Evolutionary conservation across 2,329 filamentous ascomycete species (phyloP), one percentile per base, ranked within the genome.

Genomic region (Delphinella strobiligena): DNA sequence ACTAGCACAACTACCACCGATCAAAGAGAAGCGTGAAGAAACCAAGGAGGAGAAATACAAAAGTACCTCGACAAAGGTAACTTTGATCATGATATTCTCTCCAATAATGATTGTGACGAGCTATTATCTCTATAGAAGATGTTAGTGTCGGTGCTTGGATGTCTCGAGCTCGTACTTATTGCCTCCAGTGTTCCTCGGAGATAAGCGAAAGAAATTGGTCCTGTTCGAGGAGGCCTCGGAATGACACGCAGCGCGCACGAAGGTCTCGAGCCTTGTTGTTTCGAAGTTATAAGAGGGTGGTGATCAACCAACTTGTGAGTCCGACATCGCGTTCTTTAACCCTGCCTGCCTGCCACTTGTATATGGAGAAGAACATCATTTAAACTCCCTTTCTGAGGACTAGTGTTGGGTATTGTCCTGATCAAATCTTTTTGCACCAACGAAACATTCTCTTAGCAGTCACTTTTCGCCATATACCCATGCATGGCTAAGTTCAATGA

Each of bases 11-110:
- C 15, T 37, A 16, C 27, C 30, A 3, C n/a, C 30, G 30, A 5
- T 14, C 10, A 31, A 22, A 1, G 16, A 40, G n/a, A 10, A 36
- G 5, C 33, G 18, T 8, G 9, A 32, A 2, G 19, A 17, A 15
- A 34, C 36, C 19, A 36, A 41, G 19, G 24, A 41, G 19, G 18
- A 34, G 19, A 14, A 34, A 27, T 41, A 41, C 16, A 11, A 18
- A 1, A 18, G 27, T 3, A 18, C 12, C 2, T 3, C 29, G 4
- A 27, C 17, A 16, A 41, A 34, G 4, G 34, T 33, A 19, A 31
- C 15, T 5, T 1, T 2, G 3, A 27, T 37, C 15, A 34, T 41
- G n/a, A n/a, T 18, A 30, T 19, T n/a, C 18, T n/a, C 30, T 19
- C 39, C 39, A 3, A 37, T 41, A 4, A 11, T 8, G 11, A 3